phyloP scores from a whole-genome alignment of 2,329 filamentous ascomycete species.

The Aplosporella prunicola region DNA sequence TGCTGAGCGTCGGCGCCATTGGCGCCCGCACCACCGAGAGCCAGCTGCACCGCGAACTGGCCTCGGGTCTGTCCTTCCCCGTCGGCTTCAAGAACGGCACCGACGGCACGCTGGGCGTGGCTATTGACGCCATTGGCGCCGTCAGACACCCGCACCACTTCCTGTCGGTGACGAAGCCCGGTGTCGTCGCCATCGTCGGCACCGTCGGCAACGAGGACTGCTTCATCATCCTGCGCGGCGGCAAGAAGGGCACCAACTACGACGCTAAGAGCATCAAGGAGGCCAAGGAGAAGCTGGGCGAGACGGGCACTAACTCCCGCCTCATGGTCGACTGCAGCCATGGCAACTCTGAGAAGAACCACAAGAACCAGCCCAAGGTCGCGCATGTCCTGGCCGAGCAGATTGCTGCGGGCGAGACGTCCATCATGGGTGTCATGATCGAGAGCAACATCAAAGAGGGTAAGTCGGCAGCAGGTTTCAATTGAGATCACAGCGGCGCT shows the following conservation, averaged over 20 bases:
- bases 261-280: slow-evolving; percentile 75
- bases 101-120: slow-evolving; percentile 78
- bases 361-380: slow-evolving; percentile 95
- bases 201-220: slow-evolving; percentile 94
- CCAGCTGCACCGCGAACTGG: slow-evolving; percentile 89
- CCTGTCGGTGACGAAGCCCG: slow-evolving; percentile 93
- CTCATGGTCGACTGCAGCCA: slow-evolving; percentile 99
- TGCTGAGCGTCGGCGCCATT: slow-evolving; percentile 84
- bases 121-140: slow-evolving; percentile 90
- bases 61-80: slow-evolving; percentile 89
- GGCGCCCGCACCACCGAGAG: slow-evolving; percentile 95
- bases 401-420: slow-evolving; percentile 71
- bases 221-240: slow-evolving; percentile 90
- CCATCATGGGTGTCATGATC: slow-evolving; percentile 97
- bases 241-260: slow-evolving; percentile 89
- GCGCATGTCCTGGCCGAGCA: slow-evolving; percentile 73
- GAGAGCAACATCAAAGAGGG: slow-evolving; percentile 95
- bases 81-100: slow-evolving; percentile 99
- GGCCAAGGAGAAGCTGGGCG: slow-evolving; percentile 67
- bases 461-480: slow-evolving; percentile 29
- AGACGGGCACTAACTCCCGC: slow-evolving; percentile 63
- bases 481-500: slow-evolving; percentile 1
- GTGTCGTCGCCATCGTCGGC: slow-evolving; percentile 87
- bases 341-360: slow-evolving; percentile 90
- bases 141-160: slow-evolving; percentile 92